phyloP scores from a whole-genome alignment of 441 rosid species.

The Aleurites moluccanus region DNA sequence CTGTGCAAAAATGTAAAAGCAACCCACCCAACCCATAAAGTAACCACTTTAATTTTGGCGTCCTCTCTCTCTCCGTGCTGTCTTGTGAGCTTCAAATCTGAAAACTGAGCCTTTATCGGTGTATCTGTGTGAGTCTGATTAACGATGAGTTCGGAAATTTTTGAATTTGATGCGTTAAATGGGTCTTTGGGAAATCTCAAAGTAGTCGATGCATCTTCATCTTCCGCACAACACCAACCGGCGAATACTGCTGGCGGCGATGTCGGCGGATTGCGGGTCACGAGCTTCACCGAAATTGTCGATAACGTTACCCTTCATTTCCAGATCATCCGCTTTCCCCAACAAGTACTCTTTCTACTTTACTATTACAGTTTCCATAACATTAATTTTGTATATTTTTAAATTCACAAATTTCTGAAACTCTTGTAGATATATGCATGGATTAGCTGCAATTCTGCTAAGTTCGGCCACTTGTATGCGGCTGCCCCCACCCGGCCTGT shows the following conservation, averaged over 20 bases:
- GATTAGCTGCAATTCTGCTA: slow-evolving; percentile 75
- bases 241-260: neutral
- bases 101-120: neutral
- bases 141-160: neutral
- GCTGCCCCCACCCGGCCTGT: slow-evolving; percentile 81
- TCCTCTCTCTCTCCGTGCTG: neutral
- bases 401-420: neutral
- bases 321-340: slow-evolving; percentile 69
- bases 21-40: no score
- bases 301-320: slow-evolving; percentile 64
- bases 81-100: neutral
- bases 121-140: neutral
- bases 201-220: neutral
- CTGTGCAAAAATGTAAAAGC: no score
- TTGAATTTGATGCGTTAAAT: neutral
- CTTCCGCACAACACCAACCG: neutral
- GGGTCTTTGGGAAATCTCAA: slow-evolving; percentile 11
- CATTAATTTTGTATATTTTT: neutral
- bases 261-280: slow-evolving; percentile 38
- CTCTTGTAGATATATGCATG: slow-evolving; percentile 69
- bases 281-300: slow-evolving; percentile 59
- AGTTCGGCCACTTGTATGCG: slow-evolving; percentile 74
- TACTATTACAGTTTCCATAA: neutral
- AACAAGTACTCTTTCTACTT: slow-evolving; percentile 46
- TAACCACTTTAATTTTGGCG: no score